These are phyloP conservation scores for Penicillium olsonii DNA, from an alignment of 2,329 filamentous ascomycete species.

Conservation along the genomic window DNA sequence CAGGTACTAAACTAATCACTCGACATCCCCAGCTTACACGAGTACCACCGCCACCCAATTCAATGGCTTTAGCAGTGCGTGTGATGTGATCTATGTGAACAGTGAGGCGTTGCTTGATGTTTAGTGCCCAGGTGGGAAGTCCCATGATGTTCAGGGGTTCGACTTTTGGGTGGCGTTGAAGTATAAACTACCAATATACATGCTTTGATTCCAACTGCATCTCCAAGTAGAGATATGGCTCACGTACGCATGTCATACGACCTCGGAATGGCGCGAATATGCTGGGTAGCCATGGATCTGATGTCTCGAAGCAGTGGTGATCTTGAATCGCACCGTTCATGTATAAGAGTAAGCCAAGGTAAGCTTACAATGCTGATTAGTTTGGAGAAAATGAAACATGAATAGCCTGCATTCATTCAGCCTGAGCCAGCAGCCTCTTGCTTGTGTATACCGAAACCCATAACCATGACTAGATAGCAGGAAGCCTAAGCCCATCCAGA, in stretches of 20 bases:
- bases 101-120: conserved; percentile 21
- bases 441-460: conserved; percentile 5
- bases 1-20: no score
- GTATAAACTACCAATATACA: not conserved
- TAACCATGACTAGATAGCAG: conserved; percentile 7
- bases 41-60: conserved; percentile 22
- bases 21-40: conserved; percentile 4
- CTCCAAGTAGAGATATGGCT: no score
- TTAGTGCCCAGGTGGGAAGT: not conserved
- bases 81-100: conserved; percentile 24
- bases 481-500: conserved; percentile 1
- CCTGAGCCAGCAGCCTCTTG: conserved; percentile 11
- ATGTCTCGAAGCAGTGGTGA: no score
- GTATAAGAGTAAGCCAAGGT: no score
- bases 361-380: no score
- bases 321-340: no score
- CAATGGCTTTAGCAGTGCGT: conserved; percentile 24
- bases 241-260: no score
- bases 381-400: not conserved
- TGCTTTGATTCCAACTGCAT: no score
- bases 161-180: not conserved
- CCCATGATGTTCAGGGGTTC: not conserved
- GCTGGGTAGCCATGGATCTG: no score
- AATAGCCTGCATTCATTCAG: conserved; percentile 16
- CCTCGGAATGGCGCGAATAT: no score